Percentiles rank a stretch among this genome's conserved stretches.
These are phyloP conservation scores for Mycena metata DNA, from an alignment of 768 basidiomycete species.

Conservation along the genomic window DNA sequence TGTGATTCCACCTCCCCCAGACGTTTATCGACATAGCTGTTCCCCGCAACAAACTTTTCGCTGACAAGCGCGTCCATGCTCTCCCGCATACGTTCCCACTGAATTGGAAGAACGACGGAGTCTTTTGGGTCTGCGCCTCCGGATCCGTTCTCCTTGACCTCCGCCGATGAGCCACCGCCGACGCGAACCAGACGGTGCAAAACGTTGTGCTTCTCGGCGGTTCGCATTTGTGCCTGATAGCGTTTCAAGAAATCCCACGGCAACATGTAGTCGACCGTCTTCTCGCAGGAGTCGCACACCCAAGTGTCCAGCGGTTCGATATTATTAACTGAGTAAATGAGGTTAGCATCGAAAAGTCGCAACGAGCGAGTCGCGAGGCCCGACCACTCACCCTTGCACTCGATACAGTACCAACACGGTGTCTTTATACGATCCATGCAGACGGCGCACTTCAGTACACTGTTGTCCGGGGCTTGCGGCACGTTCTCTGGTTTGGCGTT, in stretches of 20 bases:
- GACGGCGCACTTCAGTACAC: neutral
- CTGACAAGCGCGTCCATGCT: conserved; percentile 21
- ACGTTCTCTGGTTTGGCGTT: neutral
- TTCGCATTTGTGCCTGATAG: conserved; percentile 3
- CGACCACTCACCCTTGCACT: too few relatives aligned
- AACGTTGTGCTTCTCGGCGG: conserved; percentile 11
- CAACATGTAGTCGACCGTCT: neutral
- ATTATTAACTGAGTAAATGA: too few relatives aligned
- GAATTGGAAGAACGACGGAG: neutral
- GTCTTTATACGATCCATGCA: conserved; percentile 6
- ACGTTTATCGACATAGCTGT: conserved; percentile 13
- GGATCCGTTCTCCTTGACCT: neutral
- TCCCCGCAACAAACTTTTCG: conserved; percentile 18
- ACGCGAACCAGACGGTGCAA: conserved; percentile 19
- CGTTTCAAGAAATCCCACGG: conserved; percentile 29
- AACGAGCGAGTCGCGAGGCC: too few relatives aligned
- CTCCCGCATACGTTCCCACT: conserved; percentile 24
- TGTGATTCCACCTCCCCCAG: conserved; percentile 13
- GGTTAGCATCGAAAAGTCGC: too few relatives aligned
- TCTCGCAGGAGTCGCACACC: conserved; percentile 31
- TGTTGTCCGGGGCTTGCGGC: too few relatives aligned
- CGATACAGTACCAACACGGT: conserved; percentile 25
- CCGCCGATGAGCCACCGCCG: neutral
- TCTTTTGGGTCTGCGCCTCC: neutral
- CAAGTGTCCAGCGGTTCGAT: conserved; percentile 1